phyloP scores from a whole-genome alignment of 1,284 basidiomycete genomes.

The Microbotryum intermedium region DNA sequence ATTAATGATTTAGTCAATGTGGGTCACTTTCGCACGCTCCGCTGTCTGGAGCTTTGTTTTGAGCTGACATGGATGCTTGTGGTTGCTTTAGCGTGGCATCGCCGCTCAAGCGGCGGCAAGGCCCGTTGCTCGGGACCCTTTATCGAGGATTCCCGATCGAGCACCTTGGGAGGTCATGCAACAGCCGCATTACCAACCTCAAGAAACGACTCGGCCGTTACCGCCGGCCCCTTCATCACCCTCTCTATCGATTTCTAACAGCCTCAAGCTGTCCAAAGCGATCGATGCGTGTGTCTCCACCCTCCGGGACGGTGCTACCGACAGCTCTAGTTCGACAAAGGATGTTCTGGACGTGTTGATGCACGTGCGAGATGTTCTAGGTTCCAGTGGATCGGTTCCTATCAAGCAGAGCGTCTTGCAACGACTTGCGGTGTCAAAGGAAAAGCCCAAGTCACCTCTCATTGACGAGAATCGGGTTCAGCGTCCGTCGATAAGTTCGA shows the following conservation, averaged over 20 bases:
- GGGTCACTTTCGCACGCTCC: background rate
- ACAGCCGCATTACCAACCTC: background rate
- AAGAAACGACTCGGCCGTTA: background rate
- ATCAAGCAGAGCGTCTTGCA: too few relatives aligned
- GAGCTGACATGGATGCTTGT: background rate
- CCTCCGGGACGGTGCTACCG: constrained; percentile 3
- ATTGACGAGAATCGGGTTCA: too few relatives aligned
- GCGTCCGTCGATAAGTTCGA: too few relatives aligned
- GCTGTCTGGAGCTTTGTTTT: too few relatives aligned
- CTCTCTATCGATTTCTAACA: constrained; percentile 7
- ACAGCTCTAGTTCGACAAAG: background rate
- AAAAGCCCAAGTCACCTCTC: too few relatives aligned
- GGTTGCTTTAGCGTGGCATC: background rate
- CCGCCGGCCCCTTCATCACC: background rate
- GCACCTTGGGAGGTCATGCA: constrained; percentile 22
- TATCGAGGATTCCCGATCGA: constrained; percentile 26
- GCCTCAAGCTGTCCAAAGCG: constrained; percentile 22
- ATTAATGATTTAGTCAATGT: constrained; percentile 29
- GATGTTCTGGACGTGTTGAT: constrained; percentile 7
- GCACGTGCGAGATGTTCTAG: constrained; percentile 28
- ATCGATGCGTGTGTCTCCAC: constrained; percentile 25
- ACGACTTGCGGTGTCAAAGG: too few relatives aligned
- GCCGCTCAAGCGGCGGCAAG: background rate
- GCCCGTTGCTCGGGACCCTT: background rate
- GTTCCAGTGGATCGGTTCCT: background rate